A percentile compares a stretch with the other conserved stretches of the same genome.
phyloP scores from a whole-genome alignment of 192 early-diverging fungal species.

The Lunasporangiospora selenospora region DNA sequence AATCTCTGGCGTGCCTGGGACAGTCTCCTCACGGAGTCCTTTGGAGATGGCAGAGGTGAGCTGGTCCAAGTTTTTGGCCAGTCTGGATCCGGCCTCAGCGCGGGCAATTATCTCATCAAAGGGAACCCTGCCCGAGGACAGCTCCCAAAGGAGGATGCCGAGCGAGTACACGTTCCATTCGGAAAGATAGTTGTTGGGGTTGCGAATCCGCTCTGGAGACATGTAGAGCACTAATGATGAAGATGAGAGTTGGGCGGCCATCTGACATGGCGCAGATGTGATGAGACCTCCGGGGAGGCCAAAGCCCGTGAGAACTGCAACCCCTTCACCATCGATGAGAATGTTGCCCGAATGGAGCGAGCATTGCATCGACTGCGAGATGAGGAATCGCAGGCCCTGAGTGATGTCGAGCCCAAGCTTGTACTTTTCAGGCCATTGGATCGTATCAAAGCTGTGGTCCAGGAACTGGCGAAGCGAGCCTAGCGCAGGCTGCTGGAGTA shows the following conservation, averaged over 20 bases:
- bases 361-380: constrained; percentile 21
- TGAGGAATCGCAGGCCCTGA: constrained; percentile 40
- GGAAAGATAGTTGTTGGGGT: constrained; percentile 3
- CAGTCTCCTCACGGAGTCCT: constrained; percentile 40
- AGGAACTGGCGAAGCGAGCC: constrained; percentile 47
- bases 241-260: constrained; percentile 27
- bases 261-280: constrained; percentile 39
- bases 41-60: constrained; percentile 23
- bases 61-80: constrained; percentile 38
- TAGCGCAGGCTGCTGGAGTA: constrained; percentile 34
- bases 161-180: constrained; percentile 46
- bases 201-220: constrained; percentile 30
- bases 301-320: constrained; percentile 41
- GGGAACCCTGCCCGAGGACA: constrained; percentile 35
- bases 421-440: constrained; percentile 47
- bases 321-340: constrained; percentile 38
- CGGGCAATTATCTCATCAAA: constrained; percentile 47
- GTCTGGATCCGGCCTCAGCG: constrained; percentile 34
- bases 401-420: constrained; percentile 40
- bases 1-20: constrained; percentile 43
- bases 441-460: constrained; percentile 37
- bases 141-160: constrained; percentile 38
- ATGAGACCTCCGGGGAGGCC: constrained; percentile 29
- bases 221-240: constrained; percentile 26
- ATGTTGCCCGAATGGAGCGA: constrained; percentile 45